Base-by-base conservation (phyloP, 352 stramenopile species). In the Stramenopiles sp. region DNA sequence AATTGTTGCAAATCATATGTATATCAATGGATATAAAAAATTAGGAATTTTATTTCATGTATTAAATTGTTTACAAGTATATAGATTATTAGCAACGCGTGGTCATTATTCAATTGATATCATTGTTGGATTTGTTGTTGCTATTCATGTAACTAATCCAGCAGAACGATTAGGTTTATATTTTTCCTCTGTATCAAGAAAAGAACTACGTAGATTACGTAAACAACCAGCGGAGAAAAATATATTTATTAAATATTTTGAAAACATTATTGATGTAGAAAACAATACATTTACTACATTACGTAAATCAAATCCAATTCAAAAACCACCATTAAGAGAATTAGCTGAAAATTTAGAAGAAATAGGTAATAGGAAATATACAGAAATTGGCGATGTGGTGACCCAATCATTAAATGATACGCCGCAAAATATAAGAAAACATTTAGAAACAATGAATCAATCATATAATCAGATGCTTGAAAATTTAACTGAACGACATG, bases 101-200 rank as follows among this genome's bases (percentile, higher is more conserved):
- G 65, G 65, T 33, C 65, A 76, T 76, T 76, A 76, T 33, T 33
- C 30, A 13, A 76, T 76, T 33, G 65, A 76, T 33, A 76, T 76
- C 13, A 76, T 76, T 76, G 65, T 76, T 33, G 65, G 65, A 31
- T 76, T 31, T 31, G 31, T 76, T 33, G 65, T 76, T 76, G 65
- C 65, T 4, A 20, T 76, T 76, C 31, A 76, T 20, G 65, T 76
- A 20, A 33, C 65, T 7, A 76, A 76, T 33, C 65, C 65, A 13
- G 65, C 65, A 33, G 65, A 76, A 76, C 4, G 65, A 7, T 7
- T 76, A 13, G 65, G 65, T 7, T 76, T 76, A 33, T 76, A 76
- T 20, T 76, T 76, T 76, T 76, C 65, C 31, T 33, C 65, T 4
- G 65, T 76, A 33, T 76, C 65, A 7, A 76, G 65, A 20, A 1